Evolutionary conservation across 2,329 filamentous ascomycete genomes (phyloP).

Genomic region (Orbilia javanica): DNA sequence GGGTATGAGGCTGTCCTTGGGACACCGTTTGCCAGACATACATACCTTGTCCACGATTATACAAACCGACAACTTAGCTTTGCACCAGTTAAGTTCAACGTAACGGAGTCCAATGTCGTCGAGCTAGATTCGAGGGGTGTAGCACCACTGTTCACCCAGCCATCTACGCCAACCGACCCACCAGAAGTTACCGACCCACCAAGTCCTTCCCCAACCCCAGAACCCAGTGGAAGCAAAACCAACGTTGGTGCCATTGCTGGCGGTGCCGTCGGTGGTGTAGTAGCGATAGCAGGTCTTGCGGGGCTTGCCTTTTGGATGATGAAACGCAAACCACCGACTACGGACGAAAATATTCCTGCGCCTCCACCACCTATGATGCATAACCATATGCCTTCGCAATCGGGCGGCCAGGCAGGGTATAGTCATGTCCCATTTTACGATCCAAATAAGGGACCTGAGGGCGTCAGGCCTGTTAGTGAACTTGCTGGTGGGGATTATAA

Average conservation of each 20-base stretch:
- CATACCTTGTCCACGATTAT: conserved; percentile 51
- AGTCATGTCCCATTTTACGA: conserved; percentile 29
- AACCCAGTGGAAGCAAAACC: conserved; percentile 38
- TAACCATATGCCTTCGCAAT: conserved; percentile 17
- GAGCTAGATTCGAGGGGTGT: conserved; percentile 38
- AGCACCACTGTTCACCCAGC: conserved; percentile 12
- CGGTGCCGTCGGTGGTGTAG: conserved; percentile 68
- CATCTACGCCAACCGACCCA: neutral
- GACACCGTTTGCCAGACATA: conserved; percentile 44
- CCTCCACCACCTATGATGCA: conserved; percentile 40
- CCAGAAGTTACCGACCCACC: neutral
- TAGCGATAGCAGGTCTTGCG: conserved; percentile 66
- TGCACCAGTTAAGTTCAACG: conserved; percentile 39
- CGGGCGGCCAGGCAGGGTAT: conserved; percentile 11
- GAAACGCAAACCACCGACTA: conserved; percentile 62
- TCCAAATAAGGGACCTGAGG: conserved; percentile 8
- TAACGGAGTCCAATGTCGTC: conserved; percentile 34
- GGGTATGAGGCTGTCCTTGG: conserved; percentile 49
- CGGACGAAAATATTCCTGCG: neutral
- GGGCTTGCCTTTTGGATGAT: conserved; percentile 66
- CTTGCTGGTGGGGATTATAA: conserved; percentile 8
- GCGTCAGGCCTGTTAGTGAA: conserved; percentile 13
- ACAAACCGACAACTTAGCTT: conserved; percentile 47
- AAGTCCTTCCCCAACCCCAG: neutral
- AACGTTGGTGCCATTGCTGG: conserved; percentile 68